A percentile compares a stretch with the other conserved stretches of the same genome.
Conservation (phyloP, 2,329 filamentous ascomycete species). For the Pseudogymnoascus pannorum region DNA sequence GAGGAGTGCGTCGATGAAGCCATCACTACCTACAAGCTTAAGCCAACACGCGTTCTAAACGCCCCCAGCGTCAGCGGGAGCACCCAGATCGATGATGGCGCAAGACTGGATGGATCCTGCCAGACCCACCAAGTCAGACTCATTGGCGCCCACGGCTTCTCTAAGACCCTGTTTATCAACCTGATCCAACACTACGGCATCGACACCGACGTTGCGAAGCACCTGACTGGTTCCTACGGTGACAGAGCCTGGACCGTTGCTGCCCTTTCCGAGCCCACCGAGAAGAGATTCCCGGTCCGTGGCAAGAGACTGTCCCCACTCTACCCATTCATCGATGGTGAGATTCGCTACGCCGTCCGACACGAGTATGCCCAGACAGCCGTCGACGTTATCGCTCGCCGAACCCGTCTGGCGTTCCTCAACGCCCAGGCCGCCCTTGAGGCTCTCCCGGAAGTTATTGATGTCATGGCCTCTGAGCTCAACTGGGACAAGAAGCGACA, state of each 20-base stretch:
- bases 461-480: conserved; percentile 77
- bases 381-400: conserved; percentile 73
- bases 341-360: conserved; percentile 75
- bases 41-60: conserved; percentile 45
- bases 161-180: conserved; percentile 84
- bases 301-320: conserved; percentile 69
- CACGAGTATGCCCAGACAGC: conserved; percentile 86
- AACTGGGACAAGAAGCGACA: conserved; percentile 64
- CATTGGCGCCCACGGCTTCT: conserved; percentile 74
- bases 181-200: conserved; percentile 84
- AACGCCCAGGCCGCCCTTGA: conserved; percentile 83
- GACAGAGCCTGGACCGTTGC: conserved; percentile 86
- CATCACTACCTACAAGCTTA: conserved; percentile 57
- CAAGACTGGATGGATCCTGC: conserved; percentile 61
- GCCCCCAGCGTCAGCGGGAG: conserved; percentile 61
- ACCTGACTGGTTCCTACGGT: conserved; percentile 76
- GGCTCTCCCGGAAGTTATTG: conserved; percentile 71
- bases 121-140: conserved; percentile 74
- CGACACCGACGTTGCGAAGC: conserved; percentile 82
- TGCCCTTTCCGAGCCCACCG: conserved; percentile 65
- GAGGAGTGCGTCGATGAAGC: conserved; percentile 78
- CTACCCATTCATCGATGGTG: conserved; percentile 84
- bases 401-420: conserved; percentile 76
- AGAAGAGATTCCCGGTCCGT: conserved; percentile 69
- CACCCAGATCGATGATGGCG: conserved; percentile 60